Evolutionary conservation across 192 early-diverging fungal genomes (phyloP), one percentile per base, ranked within the genome.

Genomic region (Irineochytrium annulatum): DNA sequence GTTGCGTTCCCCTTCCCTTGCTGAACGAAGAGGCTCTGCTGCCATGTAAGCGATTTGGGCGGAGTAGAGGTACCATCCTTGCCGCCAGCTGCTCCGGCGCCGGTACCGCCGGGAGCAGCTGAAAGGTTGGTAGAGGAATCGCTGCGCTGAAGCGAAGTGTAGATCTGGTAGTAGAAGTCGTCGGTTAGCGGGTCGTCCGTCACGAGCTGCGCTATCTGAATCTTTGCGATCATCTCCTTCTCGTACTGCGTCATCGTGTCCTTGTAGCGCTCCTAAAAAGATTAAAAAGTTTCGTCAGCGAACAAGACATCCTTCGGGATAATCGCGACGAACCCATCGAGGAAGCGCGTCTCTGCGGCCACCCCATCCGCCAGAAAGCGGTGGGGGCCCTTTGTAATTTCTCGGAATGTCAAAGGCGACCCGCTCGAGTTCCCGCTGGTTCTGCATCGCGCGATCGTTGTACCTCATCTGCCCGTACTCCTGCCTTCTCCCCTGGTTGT

Each of bases 151-250:
- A 72, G 51, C 0, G 65, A 60, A 28, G 86, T 86, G 76, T 88
- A 93, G 46, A 96, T 87, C 62, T 95, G 91, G 71, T 88, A 93
- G 73, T 99, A 99, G 66, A 96, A 99, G 62, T 99, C 96, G 57
- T 96, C 95, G 3, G 84, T 77, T 24, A 85, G 87, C 27, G 96
- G 96, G 66, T 96, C 91, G 48, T 92, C 92, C 2, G 90, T 88
- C 1, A 93, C 91, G 31, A 99, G 81, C 73, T 97, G 93, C 31
- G 89, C 87, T 31, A 99, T 85, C 72, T 99, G 96, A 57, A 97
- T 94, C 43, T 87, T 85, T 37, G 93, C 84, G 69, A 99, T 91
- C 33, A 86, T 83, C 53, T 99, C 94, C 77, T 94, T 97, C 75
- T 99, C 95, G 56, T 85, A 82, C 59, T 88, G 85, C 5, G 88